Percentiles rank a stretch among this genome's conserved stretches.
These are phyloP conservation scores for Mycena latifolia DNA, from an alignment of 768 basidiomycete species.

Conservation along the genomic window DNA sequence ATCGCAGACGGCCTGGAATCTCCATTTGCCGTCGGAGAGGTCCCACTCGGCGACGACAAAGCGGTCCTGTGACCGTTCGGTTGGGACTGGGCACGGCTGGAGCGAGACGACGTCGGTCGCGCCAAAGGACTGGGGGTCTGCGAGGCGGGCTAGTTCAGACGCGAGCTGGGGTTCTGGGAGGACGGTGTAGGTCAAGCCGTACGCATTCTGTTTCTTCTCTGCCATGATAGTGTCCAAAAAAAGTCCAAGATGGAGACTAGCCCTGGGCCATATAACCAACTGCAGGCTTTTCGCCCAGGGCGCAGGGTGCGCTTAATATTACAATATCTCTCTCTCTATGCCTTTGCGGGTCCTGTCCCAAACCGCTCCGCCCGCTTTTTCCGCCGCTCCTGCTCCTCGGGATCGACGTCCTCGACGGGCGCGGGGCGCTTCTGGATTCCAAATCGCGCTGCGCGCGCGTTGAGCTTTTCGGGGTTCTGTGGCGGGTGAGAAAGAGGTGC, in stretches of 20 bases:
- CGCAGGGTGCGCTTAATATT: constrained; percentile 5
- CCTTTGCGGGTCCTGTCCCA: constrained; percentile 44
- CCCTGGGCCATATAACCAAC: too few species aligned
- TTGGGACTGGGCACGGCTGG: constrained; percentile 60
- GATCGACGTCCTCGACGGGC: constrained; percentile 58
- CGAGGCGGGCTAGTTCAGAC: constrained; percentile 54
- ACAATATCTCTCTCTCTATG: constrained; percentile 15
- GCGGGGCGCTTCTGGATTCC: constrained; percentile 55
- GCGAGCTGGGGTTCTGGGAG: constrained; percentile 58
- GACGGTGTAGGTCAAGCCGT: constrained; percentile 49
- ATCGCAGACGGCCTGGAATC: constrained; percentile 62
- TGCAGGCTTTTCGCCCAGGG: too few species aligned
- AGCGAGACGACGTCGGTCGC: constrained; percentile 57
- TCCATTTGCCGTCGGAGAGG: constrained; percentile 54
- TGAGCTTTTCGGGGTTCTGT: constrained; percentile 64
- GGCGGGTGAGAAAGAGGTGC: constrained; percentile 1
- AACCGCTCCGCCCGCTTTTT: constrained; percentile 78
- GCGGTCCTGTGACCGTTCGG: constrained; percentile 60
- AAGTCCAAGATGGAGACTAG: too few species aligned
- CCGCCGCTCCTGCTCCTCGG: constrained; percentile 69
- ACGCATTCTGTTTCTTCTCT: constrained; percentile 12
- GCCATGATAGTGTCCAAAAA: constrained; percentile 5
- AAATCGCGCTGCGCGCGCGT: constrained; percentile 69
- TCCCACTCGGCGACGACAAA: constrained; percentile 55
- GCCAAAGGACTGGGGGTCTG: constrained; percentile 46